Conservation (phyloP, 768 basidiomycete genomes). For the Rhodotorula diobovata region DNA sequence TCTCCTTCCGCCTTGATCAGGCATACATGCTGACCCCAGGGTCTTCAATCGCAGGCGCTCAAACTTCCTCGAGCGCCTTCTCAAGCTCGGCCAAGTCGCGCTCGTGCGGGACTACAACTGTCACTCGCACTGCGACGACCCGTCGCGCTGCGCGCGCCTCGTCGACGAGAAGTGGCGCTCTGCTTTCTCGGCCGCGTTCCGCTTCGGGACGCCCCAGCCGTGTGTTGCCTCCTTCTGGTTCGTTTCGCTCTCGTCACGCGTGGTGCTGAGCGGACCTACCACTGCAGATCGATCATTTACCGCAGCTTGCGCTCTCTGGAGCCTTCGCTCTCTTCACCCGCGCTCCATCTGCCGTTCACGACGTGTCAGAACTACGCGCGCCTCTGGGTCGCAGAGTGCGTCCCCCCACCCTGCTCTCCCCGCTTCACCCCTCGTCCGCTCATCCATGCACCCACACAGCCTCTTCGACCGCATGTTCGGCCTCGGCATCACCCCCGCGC, state of each 20-base stretch:
- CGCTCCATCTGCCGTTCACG: conserved; percentile 76
- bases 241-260: background rate
- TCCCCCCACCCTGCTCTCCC: conserved; percentile 57
- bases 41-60: conserved; percentile 58
- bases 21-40: background rate
- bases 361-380: conserved; percentile 84
- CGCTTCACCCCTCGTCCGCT: background rate
- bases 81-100: conserved; percentile 80
- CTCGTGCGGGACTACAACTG: conserved; percentile 95
- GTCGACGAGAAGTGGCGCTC: conserved; percentile 92
- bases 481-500: conserved; percentile 6
- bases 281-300: conserved; percentile 75
- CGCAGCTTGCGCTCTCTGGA: conserved; percentile 86
- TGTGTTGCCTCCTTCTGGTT: background rate
- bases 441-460: background rate
- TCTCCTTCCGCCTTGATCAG: background rate
- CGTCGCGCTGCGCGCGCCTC: conserved; percentile 68
- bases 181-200: conserved; percentile 65
- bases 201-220: conserved; percentile 29
- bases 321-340: conserved; percentile 69
- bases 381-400: conserved; percentile 77
- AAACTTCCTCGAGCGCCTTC: conserved; percentile 90
- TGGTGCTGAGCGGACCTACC: no score
- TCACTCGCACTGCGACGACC: conserved; percentile 70
- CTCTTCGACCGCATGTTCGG: conserved; percentile 27